Percentiles rank a stretch among this genome's conserved stretches.
These are phyloP conservation scores for Alternaria viburni DNA, from an alignment of 2,329 filamentous ascomycete genomes.

Conservation along the genomic window DNA sequence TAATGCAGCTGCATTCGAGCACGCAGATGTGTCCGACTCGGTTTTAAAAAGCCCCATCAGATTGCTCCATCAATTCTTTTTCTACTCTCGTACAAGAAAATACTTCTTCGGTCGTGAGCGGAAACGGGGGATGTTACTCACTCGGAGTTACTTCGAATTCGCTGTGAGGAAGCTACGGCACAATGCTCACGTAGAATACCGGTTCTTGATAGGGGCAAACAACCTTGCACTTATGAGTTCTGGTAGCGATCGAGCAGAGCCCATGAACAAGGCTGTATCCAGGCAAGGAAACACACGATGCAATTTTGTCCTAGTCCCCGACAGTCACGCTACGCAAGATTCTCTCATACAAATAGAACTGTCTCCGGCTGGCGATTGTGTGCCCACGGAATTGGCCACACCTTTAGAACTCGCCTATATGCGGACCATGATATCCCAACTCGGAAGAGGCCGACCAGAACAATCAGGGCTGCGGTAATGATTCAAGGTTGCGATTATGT, in stretches of 20 bases:
- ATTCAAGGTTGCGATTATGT: too few species aligned
- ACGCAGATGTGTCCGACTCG: not conserved
- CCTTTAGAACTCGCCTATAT: not conserved
- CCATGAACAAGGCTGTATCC: not conserved
- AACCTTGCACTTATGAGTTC: not conserved
- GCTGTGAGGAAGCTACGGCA: not conserved
- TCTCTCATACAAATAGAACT: not conserved
- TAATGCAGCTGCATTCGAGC: not conserved
- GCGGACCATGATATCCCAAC: not conserved
- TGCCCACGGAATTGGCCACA: not conserved
- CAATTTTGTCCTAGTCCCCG: not conserved
- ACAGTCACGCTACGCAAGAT: not conserved
- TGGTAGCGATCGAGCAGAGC: not conserved
- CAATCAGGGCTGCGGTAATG: not conserved
- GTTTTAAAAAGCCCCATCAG: not conserved
- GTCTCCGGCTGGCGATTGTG: not conserved
- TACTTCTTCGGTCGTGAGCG: not conserved
- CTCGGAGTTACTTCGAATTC: not conserved
- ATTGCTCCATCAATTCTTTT: not conserved
- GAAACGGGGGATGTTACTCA: not conserved
- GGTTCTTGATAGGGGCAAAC: not conserved
- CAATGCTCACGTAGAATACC: not conserved
- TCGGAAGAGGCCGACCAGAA: not conserved
- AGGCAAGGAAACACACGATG: not conserved
- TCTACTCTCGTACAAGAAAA: not conserved